Evolutionary conservation across 78 protist species (phyloP), one percentile per base, ranked within the genome.

Genomic region (Guillardia theta): DNA sequence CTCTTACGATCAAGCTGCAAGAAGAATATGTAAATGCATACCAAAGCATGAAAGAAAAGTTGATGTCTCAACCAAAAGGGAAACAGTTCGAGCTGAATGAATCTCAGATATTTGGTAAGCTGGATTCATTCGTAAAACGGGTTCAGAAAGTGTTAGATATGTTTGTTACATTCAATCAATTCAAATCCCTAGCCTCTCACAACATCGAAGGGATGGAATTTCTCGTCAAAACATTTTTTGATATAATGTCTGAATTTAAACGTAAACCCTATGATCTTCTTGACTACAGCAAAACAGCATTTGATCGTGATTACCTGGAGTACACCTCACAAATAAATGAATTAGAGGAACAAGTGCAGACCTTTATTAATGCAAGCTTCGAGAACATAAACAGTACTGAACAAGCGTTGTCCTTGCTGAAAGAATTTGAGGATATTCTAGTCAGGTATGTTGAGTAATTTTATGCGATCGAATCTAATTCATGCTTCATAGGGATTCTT

Each of bases 91-190:
- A 97, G 58, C 88, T 96, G 70, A 46, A 76, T 88, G 97, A 95
- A 87, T 36, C 64, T 36, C 30, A 15, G 48, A 96, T 97, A 58
- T 97, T 97, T 43, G 98, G 97, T 76, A 95, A 97, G 54, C 94
- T 95, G 43, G 97, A 96, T 46, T 88, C 94, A 36, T 97, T 97
- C 92, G 88, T 93, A 83, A 94, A 95, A 88, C 97, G 98, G 8
- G 50, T 96, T 30, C 44, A 95, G 53, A 95, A 95, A 94, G 62
- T 97, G 39, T 54, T 95, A 12, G 96, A 96, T 46, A 47, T 97
- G 88, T 62, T 97, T 83, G 4, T 19, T 36, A 96, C 96, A 4
- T 50, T 96, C 33, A 92, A 96, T 30, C 95, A 95, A 93, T 97
- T 96, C 62, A 18, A 92, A 1, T 9, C 37, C 2, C 95, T 97